Evolutionary conservation across 768 basidiomycete species (phyloP).

Genomic region (Tulasnella calospora): DNA sequence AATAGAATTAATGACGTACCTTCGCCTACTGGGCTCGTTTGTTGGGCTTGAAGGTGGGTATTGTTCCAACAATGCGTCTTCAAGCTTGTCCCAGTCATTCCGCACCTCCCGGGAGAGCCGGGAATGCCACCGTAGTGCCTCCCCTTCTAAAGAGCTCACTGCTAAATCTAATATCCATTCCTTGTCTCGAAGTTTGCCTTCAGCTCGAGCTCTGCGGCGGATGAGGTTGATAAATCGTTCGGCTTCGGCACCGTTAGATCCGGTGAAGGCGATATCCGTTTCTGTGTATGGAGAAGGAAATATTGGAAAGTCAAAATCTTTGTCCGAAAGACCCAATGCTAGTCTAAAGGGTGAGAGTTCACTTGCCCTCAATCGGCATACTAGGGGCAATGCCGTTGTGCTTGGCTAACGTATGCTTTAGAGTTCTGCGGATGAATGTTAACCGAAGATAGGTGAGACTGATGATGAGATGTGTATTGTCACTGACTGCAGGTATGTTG

Average conservation of each 20-base stretch:
- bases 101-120: neutral
- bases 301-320: neutral
- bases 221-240: neutral
- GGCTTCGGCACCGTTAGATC: slow-evolving; percentile 4
- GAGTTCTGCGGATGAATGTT: neutral
- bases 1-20: neutral
- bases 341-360: neutral
- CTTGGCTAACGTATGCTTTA: neutral
- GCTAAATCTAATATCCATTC: slow-evolving; percentile 2
- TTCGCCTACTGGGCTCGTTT: neutral
- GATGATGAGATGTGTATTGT: neutral
- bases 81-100: neutral
- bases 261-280: slow-evolving; percentile 1
- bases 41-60: neutral
- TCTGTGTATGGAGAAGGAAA: neutral
- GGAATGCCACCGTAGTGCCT: slow-evolving; percentile 1
- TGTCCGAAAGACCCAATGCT: neutral
- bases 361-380: neutral
- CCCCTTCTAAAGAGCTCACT: neutral
- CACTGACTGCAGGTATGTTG: neutral
- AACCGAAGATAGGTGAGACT: neutral
- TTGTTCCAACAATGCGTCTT: neutral
- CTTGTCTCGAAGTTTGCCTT: neutral
- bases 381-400: neutral
- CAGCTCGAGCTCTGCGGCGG: neutral